A percentile compares a stretch with the other conserved stretches of the same genome.
These are phyloP conservation scores for Helicocarpus griseus DNA, from an alignment of 2,329 filamentous ascomycete species.

Conservation along the genomic window DNA sequence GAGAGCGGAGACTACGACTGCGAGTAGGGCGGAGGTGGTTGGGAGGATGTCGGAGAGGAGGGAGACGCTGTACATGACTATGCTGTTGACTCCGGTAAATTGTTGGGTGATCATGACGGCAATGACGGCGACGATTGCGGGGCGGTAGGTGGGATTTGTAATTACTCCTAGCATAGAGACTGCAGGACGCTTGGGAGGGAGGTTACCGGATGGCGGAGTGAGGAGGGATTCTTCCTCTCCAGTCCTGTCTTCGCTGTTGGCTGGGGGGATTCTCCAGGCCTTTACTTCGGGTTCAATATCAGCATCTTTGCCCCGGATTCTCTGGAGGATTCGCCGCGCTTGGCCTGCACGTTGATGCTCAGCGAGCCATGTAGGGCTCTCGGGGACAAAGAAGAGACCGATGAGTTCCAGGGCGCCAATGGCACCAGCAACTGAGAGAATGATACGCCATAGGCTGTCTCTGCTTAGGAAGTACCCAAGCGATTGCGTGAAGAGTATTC, in stretches of 20 bases:
- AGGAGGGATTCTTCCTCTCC: constrained; percentile 66
- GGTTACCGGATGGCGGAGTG: constrained; percentile 45
- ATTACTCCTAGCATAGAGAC: constrained; percentile 60
- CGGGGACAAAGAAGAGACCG: constrained; percentile 66
- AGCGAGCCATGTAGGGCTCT: constrained; percentile 82
- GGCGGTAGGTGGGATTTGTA: constrained; percentile 56
- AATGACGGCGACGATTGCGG: constrained; percentile 70
- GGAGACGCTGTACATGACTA: constrained; percentile 97
- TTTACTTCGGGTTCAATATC: constrained; percentile 67
- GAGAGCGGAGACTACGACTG: constrained; percentile 75
- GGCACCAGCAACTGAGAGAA: constrained; percentile 62
- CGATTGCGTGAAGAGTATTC: constrained; percentile 73
- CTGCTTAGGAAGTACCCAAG: constrained; percentile 82
- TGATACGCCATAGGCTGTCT: constrained; percentile 70
- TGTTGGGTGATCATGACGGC: constrained; percentile 92
- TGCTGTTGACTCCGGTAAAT: constrained; percentile 87
- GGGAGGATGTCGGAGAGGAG: constrained; percentile 73
- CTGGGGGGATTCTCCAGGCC: constrained; percentile 37
- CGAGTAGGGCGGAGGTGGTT: constrained; percentile 70
- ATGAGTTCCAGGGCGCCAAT: constrained; percentile 59
- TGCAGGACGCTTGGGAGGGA: constrained; percentile 55
- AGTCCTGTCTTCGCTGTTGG: constrained; percentile 10
- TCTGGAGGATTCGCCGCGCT: constrained; percentile 61
- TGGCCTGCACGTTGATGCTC: constrained; percentile 49
- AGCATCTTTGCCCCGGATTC: constrained; percentile 59